These are phyloP conservation scores for Linum trigynum DNA, from an alignment of 345 rosid species.

Conservation along the genomic window DNA sequence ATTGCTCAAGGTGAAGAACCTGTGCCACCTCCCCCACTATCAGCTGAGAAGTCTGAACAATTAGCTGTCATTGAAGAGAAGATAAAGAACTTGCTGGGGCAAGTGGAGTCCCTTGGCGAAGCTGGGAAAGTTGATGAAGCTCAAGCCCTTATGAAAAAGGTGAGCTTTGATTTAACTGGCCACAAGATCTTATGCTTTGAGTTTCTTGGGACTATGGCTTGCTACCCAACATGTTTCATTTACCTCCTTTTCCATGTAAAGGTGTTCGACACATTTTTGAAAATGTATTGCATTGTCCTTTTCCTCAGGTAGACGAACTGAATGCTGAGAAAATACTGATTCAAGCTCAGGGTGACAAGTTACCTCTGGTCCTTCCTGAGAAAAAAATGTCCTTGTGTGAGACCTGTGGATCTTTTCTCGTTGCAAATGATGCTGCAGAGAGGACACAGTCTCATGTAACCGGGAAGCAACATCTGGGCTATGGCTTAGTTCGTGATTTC, in stretches of 20 bases:
- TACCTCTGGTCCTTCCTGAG: constrained; percentile 70
- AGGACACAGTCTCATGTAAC: constrained; percentile 94
- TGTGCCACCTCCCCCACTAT: constrained; percentile 54
- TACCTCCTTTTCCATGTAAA: neutral
- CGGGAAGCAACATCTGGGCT: constrained; percentile 97
- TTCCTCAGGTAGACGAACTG: constrained; percentile 69
- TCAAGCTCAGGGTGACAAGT: constrained; percentile 66
- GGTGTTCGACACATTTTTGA: neutral
- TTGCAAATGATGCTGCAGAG: constrained; percentile 93
- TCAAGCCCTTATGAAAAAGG: constrained; percentile 99
- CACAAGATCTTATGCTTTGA: too few species aligned
- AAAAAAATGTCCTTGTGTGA: constrained; percentile 96
- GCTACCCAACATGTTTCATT: too few species aligned
- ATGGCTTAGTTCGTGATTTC: constrained; percentile 93
- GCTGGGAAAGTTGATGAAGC: constrained; percentile 99
- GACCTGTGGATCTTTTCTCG: constrained; percentile 93
- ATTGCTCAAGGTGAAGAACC: constrained; percentile 89
- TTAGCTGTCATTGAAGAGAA: constrained; percentile 82
- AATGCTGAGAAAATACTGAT: constrained; percentile 67
- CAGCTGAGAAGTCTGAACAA: constrained; percentile 79
- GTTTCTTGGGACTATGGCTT: too few species aligned
- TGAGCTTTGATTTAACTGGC: constrained; percentile 7
- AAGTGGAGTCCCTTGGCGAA: constrained; percentile 95
- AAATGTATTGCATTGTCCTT: constrained; percentile 3
- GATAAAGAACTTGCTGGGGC: constrained; percentile 83